Evolutionary conservation across 1,284 basidiomycete species (phyloP), one percentile per base, ranked within the genome.

Genomic region (Ceratobasidium sp.): DNA sequence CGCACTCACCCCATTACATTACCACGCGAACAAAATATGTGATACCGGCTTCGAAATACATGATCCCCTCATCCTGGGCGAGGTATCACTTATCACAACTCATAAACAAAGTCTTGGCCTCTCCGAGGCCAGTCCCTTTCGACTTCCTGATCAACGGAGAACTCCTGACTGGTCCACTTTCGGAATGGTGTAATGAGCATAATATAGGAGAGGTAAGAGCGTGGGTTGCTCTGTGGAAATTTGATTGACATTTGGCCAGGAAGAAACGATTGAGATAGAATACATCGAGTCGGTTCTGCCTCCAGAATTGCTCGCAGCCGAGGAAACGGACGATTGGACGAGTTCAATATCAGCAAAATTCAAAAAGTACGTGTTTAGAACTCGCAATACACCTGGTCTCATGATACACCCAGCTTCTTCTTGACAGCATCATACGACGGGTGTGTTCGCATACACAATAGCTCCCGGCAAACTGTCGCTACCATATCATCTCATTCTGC

Each of bases 61-160:
- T 98, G 88, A 92, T 99, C 28, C 97, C 97, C 0, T 84, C 89
- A 1, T 85, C 88, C 80, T 99, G 96, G 96, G 88, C 87, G 72
- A 90, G 96, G 18, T 97, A 93, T 79, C 97, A 98, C 79, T 91
- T 99, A n/a, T 98, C 96, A 0, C 96, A 98, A 76, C 89, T 98
- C 58, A 91, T 99, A 76, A 99, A 99, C 84, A 97, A 97, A 79
- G 93, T 97, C 0, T 85, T 99, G 18, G 86, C 87, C 0, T 86
- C 94, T 12, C 78, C 85, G 0, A 85, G 87, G 62, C 89, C 93
- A 0, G 85, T 98, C 0, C 97, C 96, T 0, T 98, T 98, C 78
- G 97, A 99, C 81, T 99, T 98, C 81, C 83, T 99, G 58, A 85
- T 97, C 60, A 85, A 88, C 72, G 94, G 94, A 34, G 88, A 94